Conservation (phyloP, 768 basidiomycete genomes). For the Boletus rex-veris region DNA sequence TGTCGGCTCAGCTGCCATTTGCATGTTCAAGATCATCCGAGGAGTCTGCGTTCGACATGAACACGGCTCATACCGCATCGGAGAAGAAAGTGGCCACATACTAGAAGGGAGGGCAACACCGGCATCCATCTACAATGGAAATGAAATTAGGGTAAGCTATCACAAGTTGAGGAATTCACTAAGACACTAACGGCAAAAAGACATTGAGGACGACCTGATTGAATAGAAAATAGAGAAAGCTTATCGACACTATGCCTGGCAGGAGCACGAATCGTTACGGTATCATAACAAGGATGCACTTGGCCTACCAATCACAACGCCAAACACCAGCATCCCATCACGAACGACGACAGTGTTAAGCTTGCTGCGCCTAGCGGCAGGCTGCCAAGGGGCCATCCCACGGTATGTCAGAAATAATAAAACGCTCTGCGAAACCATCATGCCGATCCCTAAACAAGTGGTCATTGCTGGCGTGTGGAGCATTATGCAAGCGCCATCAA, state of each 20-base stretch:
- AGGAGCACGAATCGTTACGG: background rate
- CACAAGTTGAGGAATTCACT: background rate
- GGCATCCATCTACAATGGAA: conserved; percentile 12
- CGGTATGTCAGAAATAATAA: conserved; percentile 16
- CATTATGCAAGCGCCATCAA: conserved; percentile 12
- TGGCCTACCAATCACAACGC: conserved; percentile 8
- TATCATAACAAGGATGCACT: background rate
- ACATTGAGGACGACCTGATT: conserved; percentile 8
- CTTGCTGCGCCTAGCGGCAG: conserved; percentile 12
- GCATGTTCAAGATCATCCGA: conserved; percentile 22
- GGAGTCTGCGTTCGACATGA: conserved; percentile 8
- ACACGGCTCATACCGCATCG: background rate
- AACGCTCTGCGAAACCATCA: conserved; percentile 10
- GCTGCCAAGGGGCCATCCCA: conserved; percentile 9
- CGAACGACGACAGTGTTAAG: conserved; percentile 11
- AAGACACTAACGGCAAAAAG: conserved; percentile 15
- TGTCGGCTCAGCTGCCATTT: conserved; percentile 5
- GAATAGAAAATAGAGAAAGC: background rate
- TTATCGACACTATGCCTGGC: background rate
- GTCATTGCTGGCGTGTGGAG: background rate
- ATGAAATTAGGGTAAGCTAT: background rate
- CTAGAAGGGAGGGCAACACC: conserved; percentile 9
- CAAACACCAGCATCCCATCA: conserved; percentile 15
- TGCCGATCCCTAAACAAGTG: background rate
- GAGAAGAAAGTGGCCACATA: background rate